Conservation (phyloP, 2,329 filamentous ascomycete genomes). For the Aspergillus japonicus region DNA sequence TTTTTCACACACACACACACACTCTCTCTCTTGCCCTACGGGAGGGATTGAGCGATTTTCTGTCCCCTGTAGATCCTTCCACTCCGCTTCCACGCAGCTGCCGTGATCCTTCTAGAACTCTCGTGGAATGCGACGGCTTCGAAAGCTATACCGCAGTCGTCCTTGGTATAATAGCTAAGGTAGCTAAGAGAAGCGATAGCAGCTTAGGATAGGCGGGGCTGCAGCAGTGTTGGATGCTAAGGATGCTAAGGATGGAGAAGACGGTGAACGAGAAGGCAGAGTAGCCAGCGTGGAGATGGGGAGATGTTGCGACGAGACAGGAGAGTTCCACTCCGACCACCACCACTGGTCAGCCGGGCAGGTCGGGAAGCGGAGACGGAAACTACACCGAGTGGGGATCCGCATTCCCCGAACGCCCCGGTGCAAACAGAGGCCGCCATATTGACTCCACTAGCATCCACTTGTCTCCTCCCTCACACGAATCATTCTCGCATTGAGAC, state of each 20-base stretch:
- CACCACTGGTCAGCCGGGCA: conserved; percentile 10
- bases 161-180: background rate
- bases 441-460: conserved; percentile 11
- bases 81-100: conserved; percentile 10
- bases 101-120: conserved; percentile 25
- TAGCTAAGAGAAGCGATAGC: background rate
- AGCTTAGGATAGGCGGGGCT: conserved; percentile 1
- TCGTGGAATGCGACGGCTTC: conserved; percentile 16
- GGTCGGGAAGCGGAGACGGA: conserved; percentile 23
- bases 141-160: conserved; percentile 6
- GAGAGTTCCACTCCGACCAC: background rate
- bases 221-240: background rate
- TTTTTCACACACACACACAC: too few relatives aligned
- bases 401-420: conserved; percentile 26
- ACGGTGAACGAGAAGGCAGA: background rate
- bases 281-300: background rate
- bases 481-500: background rate
- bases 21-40: background rate
- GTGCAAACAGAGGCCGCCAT: conserved; percentile 11
- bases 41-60: background rate
- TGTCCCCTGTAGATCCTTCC: conserved; percentile 13
- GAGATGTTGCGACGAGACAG: background rate
- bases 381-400: conserved; percentile 23
- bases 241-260: background rate
- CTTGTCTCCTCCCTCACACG: conserved; percentile 4